A percentile compares a stretch with the other conserved stretches of the same genome.
Evolutionary conservation across 106 monocot genomes (phyloP).

Genomic region (Chionographis japonica): DNA sequence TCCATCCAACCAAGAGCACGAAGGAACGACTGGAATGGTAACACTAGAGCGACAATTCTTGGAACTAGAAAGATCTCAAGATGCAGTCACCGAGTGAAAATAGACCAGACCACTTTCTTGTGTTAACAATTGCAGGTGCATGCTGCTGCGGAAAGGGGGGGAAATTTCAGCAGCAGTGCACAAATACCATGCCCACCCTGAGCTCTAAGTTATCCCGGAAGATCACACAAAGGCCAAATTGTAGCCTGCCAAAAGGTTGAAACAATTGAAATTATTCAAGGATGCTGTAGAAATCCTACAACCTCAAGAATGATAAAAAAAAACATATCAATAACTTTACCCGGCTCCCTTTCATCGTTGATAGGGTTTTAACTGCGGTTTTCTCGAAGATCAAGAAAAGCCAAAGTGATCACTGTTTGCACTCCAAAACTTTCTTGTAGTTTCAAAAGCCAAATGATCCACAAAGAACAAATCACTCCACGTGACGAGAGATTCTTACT

Average conservation of each 20-base stretch:
- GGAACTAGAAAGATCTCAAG: too few relatives aligned
- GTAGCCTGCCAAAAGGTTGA: slow-evolving; percentile 17
- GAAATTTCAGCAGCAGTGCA: too few relatives aligned
- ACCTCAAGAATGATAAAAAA: not conserved
- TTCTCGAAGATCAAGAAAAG: not conserved
- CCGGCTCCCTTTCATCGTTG: not conserved
- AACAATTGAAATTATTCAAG: slow-evolving; percentile 4
- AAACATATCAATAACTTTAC: slow-evolving; percentile 14
- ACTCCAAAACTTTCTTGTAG: not conserved
- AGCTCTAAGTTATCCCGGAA: not conserved
- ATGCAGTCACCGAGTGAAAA: too few relatives aligned
- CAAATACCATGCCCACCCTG: too few relatives aligned
- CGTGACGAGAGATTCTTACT: not conserved
- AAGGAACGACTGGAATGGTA: too few relatives aligned
- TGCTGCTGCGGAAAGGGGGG: too few relatives aligned
- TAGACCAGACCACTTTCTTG: too few relatives aligned
- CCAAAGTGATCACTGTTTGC: not conserved
- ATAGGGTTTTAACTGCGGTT: not conserved
- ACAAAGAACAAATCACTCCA: not conserved
- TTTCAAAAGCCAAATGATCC: not conserved
- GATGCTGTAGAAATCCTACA: not conserved
- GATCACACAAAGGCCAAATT: slow-evolving; percentile 8
- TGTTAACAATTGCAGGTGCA: too few relatives aligned
- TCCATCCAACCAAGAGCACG: too few relatives aligned
- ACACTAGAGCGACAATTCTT: too few relatives aligned